Percentiles rank a stretch among this genome's conserved stretches.
phyloP scores from a whole-genome alignment of 2,329 filamentous ascomycete genomes.

The Acrodontium crateriforme region DNA sequence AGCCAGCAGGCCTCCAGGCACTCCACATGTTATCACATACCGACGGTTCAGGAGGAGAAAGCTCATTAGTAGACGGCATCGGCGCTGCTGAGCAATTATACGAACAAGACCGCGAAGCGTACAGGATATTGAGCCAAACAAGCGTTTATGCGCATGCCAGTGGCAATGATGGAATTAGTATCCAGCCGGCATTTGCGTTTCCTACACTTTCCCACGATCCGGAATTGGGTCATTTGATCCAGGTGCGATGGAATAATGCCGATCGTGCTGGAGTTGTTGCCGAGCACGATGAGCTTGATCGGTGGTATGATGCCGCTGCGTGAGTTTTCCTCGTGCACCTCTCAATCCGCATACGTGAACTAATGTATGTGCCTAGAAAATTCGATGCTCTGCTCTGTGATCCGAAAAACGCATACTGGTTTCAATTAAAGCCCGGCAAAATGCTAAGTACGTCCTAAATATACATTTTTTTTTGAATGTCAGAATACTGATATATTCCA shows the following conservation, averaged over 20 bases:
- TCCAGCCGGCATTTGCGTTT: slow-evolving; percentile 55
- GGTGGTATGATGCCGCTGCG: slow-evolving; percentile 67
- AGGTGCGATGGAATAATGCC: slow-evolving; percentile 86
- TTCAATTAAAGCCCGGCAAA: slow-evolving; percentile 65
- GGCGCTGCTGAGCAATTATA: slow-evolving; percentile 50
- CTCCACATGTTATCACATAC: slow-evolving; percentile 84
- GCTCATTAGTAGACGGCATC: slow-evolving; percentile 78
- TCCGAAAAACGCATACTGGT: slow-evolving; percentile 57
- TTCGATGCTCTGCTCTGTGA: slow-evolving; percentile 59
- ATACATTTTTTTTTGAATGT: too few relatives aligned
- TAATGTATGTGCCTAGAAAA: slow-evolving; percentile 28
- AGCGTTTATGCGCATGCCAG: slow-evolving; percentile 67
- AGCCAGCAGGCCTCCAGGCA: slow-evolving; percentile 79
- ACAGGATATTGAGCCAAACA: slow-evolving; percentile 40
- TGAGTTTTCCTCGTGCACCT: slow-evolving; percentile 5
- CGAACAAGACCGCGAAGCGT: slow-evolving; percentile 41
- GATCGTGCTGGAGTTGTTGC: slow-evolving; percentile 59
- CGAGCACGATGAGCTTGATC: slow-evolving; percentile 29
- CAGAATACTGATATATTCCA: slow-evolving; percentile 22
- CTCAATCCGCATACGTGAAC: not conserved
- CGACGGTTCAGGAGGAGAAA: slow-evolving; percentile 55
- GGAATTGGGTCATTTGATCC: slow-evolving; percentile 33
- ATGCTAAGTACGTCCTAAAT: slow-evolving; percentile 52
- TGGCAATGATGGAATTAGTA: slow-evolving; percentile 71
- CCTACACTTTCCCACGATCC: slow-evolving; percentile 56